A percentile compares a stretch with the other conserved stretches of the same genome.
phyloP scores from a whole-genome alignment of 31 red algal species.

The Odonthalia washingtoniensis region DNA sequence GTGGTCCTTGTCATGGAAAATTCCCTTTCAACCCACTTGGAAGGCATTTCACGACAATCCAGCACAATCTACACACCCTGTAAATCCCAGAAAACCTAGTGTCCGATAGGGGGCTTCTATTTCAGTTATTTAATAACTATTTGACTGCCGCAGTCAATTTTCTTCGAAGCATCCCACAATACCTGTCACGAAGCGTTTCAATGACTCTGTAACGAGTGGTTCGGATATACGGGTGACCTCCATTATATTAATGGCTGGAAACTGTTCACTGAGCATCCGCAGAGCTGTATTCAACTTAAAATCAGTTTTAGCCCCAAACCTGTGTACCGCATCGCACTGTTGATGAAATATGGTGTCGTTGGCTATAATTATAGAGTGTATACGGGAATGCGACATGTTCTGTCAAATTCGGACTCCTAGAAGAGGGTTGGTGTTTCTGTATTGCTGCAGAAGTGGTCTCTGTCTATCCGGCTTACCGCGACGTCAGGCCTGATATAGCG shows the following conservation, averaged over 20 bases:
- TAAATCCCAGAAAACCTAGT: slow-evolving; percentile 55
- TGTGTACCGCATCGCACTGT: slow-evolving; percentile 4
- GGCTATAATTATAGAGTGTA: slow-evolving; percentile 6
- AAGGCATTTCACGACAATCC: slow-evolving; percentile 56
- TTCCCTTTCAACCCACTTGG: slow-evolving; percentile 40
- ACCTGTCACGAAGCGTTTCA: slow-evolving; percentile 29
- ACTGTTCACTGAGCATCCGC: no score
- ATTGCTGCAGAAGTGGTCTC: no score
- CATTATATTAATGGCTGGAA: no score
- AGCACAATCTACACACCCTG: slow-evolving; percentile 54
- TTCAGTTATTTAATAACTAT: slow-evolving; percentile 19
- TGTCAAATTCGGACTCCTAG: slow-evolving; percentile 16
- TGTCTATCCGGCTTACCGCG: no score
- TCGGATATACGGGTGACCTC: no score
- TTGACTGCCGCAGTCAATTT: slow-evolving; percentile 53
- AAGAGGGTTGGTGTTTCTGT: no score
- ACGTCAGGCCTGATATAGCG: no score
- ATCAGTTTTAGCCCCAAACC: slow-evolving; percentile 6
- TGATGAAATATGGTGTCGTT: slow-evolving; percentile 43
- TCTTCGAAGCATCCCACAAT: slow-evolving; percentile 37
- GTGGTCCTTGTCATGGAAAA: slow-evolving; percentile 46
- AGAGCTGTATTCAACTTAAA: no score
- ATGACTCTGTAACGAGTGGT: background rate
- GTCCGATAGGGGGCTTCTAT: slow-evolving; percentile 35
- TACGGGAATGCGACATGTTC: slow-evolving; percentile 19